Conservation (phyloP, 805 yeast species). For the Saccharomycodes ludwigii region DNA sequence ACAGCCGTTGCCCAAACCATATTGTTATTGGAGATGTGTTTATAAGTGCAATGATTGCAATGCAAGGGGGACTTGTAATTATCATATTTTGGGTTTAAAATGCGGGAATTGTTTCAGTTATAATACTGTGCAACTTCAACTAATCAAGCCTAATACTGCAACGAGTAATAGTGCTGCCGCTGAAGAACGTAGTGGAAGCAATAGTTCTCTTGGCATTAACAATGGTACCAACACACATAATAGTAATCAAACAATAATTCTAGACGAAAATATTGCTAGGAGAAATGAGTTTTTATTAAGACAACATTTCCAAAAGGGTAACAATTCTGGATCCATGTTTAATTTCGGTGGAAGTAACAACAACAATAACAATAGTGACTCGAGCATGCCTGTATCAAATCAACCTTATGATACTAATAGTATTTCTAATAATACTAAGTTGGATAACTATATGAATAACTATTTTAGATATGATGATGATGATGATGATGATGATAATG, state of each 20-base stretch:
- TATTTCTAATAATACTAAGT: too few relatives aligned
- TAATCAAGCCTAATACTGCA: conserved; percentile 55
- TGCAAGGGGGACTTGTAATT: conserved; percentile 61
- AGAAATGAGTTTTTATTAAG: neutral
- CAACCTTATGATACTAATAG: too few relatives aligned
- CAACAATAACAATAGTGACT: too few relatives aligned
- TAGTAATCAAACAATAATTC: too few relatives aligned
- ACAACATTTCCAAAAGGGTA: neutral
- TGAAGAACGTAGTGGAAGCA: conserved; percentile 17
- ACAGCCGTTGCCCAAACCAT: conserved; percentile 73
- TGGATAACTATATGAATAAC: too few relatives aligned
- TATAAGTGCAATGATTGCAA: conserved; percentile 80
- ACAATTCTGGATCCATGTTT: neutral
- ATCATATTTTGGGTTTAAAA: conserved; percentile 77
- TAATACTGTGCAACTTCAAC: conserved; percentile 63
- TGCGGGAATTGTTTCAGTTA: conserved; percentile 83
- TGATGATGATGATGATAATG: conserved; percentile 5
- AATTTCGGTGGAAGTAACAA: too few relatives aligned
- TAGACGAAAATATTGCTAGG: neutral
- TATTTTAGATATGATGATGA: too few relatives aligned
- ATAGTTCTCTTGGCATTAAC: conserved; percentile 7
- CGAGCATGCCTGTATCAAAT: too few relatives aligned
- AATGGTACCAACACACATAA: conserved; percentile 7
- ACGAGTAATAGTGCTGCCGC: conserved; percentile 15
- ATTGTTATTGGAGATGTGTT: conserved; percentile 61